Percentiles rank a stretch among this genome's conserved stretches.
These are phyloP conservation scores for Fusarium armeniacum DNA, from an alignment of 2,329 filamentous ascomycete genomes.

Conservation along the genomic window DNA sequence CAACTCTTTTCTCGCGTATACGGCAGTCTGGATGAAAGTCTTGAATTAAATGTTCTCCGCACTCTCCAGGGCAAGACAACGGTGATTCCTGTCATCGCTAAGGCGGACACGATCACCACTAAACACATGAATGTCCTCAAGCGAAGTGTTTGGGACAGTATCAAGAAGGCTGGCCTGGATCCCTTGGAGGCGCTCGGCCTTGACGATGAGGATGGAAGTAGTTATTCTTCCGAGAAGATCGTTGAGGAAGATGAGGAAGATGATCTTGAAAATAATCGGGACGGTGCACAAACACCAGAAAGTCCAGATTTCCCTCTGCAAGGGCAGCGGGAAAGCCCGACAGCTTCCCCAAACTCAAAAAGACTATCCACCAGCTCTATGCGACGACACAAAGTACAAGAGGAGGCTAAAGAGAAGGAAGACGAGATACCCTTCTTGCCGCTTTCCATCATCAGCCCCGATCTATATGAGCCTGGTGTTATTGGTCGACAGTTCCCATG, in stretches of 20 bases:
- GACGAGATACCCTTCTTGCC: conserved; percentile 80
- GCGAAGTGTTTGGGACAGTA: conserved; percentile 87
- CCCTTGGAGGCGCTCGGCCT: conserved; percentile 88
- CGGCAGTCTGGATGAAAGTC: conserved; percentile 84
- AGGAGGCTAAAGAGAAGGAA: conserved; percentile 64
- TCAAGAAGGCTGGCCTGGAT: conserved; percentile 88
- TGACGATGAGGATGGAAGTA: conserved; percentile 78
- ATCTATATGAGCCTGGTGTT: conserved; percentile 84
- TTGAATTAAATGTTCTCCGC: conserved; percentile 91
- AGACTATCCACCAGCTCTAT: conserved; percentile 63
- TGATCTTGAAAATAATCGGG: conserved; percentile 22
- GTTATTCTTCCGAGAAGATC: conserved; percentile 67
- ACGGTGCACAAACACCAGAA: conserved; percentile 46
- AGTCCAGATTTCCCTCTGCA: conserved; percentile 59
- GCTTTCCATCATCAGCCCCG: conserved; percentile 93
- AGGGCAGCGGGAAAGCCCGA: conserved; percentile 51
- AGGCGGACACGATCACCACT: conserved; percentile 96
- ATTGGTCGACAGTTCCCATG: conserved; percentile 93
- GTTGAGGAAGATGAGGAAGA: conserved; percentile 65
- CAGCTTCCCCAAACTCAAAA: conserved; percentile 59
- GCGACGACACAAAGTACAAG: conserved; percentile 62
- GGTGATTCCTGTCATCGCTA: conserved; percentile 94
- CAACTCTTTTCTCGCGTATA: conserved; percentile 62
- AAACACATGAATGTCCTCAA: conserved; percentile 95
- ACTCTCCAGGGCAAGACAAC: conserved; percentile 93